These are phyloP conservation scores for Canariomyces notabilis DNA, from an alignment of 2,329 filamentous ascomycete species.

Conservation along the genomic window DNA sequence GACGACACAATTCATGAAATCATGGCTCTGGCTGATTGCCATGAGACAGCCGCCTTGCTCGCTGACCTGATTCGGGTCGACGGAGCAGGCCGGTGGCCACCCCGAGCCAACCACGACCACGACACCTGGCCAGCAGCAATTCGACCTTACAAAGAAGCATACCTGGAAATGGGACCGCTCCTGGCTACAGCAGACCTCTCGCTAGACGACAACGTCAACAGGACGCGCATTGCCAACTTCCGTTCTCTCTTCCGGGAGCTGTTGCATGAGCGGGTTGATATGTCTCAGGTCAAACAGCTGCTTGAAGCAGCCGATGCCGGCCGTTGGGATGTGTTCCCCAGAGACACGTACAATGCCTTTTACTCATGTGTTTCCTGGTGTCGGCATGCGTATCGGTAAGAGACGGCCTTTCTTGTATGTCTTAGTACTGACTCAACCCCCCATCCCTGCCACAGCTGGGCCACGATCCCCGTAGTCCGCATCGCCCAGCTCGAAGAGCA, in stretches of 20 bases:
- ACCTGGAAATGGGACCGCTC: slow-evolving; percentile 26
- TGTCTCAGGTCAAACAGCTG: slow-evolving; percentile 21
- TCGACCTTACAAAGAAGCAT: slow-evolving; percentile 30
- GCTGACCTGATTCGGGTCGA: slow-evolving; percentile 18
- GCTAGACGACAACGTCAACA: slow-evolving; percentile 28
- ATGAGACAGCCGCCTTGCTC: slow-evolving; percentile 15
- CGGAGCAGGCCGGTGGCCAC: slow-evolving; percentile 23
- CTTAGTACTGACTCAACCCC: not conserved
- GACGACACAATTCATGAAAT: slow-evolving; percentile 5
- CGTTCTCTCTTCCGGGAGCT: slow-evolving; percentile 21
- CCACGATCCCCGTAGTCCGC: slow-evolving; percentile 31
- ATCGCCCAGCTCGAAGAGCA: slow-evolving; percentile 31
- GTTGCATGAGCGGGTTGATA: slow-evolving; percentile 23
- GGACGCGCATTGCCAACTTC: slow-evolving; percentile 19
- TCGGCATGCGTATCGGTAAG: slow-evolving; percentile 30
- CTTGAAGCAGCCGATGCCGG: slow-evolving; percentile 25
- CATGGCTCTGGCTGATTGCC: slow-evolving; percentile 10
- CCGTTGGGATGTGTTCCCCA: slow-evolving; percentile 25
- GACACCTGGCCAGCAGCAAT: slow-evolving; percentile 27
- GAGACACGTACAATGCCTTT: slow-evolving; percentile 32
- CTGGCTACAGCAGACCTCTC: slow-evolving; percentile 23
- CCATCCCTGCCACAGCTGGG: slow-evolving; percentile 28
- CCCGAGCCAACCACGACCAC: slow-evolving; percentile 15
- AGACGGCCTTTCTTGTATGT: not conserved
- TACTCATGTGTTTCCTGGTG: slow-evolving; percentile 30